Evolutionary conservation across 2,329 filamentous ascomycete species (phyloP), one percentile per base, ranked within the genome.

Genomic region (Neopestalotiopsis rosae): DNA sequence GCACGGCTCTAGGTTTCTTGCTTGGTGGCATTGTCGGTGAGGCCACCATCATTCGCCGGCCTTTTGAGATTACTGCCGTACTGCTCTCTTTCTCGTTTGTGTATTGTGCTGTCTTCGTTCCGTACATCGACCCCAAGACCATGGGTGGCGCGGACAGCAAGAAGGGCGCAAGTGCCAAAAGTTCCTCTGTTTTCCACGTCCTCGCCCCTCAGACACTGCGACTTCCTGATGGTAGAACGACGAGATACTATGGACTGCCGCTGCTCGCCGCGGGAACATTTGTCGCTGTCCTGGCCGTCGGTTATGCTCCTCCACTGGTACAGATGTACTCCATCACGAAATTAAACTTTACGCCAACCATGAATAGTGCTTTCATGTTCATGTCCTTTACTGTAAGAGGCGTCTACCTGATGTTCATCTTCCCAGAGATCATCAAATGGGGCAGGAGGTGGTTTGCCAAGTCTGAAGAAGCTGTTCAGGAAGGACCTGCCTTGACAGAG

Each of bases 291-390:
- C 71, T 75, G 1, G 74, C 74, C 9, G 73, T 74, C 6, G 74
- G 71, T 5, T 76, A 72, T 65, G 74, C 73, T 13, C 73, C 69
- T 45, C 69, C 71, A 10, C 66, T 75, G 62, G 71, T 74, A 24
- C 74, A 76, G 67, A 72, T 74, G 74, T 76, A 76, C 40, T 70
- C 74, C 24, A 74, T 75, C 70, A 68, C 70, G 4, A 69, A 57
- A 9, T 72, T 76, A 34, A 20, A 56, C 7, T 76, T 76, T 67
- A 67, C 66, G 5, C 71, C 74, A 34, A 73, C 71, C 4, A 68
- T 70, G 57, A 75, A 74, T 69, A 74, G 74, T 52, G 42, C 72
- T 10, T 70, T 74, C 30, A 74, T 75, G 68, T 70, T 72, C 5
- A 61, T 73, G 32, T 70, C 68, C 45, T 69, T 59, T 28, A 30